phyloP scores from a whole-genome alignment of 2,329 filamentous ascomycete species.

The Apiospora hydei region DNA sequence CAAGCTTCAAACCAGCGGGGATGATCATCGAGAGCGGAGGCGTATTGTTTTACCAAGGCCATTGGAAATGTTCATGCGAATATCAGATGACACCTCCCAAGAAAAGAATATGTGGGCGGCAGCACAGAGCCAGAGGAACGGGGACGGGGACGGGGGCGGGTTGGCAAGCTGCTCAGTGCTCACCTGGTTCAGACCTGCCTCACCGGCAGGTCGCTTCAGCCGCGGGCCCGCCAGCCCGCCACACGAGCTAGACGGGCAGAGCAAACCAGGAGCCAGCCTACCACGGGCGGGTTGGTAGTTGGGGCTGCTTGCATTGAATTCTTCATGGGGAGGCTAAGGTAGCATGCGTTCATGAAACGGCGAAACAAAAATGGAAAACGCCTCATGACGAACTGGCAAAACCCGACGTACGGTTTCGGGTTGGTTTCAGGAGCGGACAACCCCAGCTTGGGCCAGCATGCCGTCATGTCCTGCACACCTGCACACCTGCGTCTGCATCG shows the following conservation, averaged over 20 bases:
- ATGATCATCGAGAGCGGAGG: slow-evolving; percentile 6
- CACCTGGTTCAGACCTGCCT: neutral
- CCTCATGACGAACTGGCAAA: slow-evolving; percentile 20
- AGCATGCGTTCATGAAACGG: slow-evolving; percentile 14
- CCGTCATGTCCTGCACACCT: slow-evolving; percentile 1
- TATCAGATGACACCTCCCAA: slow-evolving; percentile 21
- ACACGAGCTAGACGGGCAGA: too few species aligned
- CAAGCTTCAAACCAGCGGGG: slow-evolving; percentile 16
- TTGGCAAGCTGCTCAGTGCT: neutral
- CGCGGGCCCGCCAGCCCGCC: neutral
- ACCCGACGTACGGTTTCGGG: neutral
- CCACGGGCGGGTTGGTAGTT: neutral
- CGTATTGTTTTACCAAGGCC: slow-evolving; percentile 15
- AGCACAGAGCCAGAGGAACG: neutral
- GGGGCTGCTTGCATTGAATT: neutral
- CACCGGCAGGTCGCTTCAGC: neutral
- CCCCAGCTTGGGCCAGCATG: slow-evolving; percentile 14
- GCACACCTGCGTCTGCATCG: neutral
- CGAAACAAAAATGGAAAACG: slow-evolving; percentile 20
- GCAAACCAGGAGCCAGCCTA: neutral
- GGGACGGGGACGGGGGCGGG: too few species aligned
- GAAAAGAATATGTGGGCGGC: neutral
- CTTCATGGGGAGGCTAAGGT: neutral
- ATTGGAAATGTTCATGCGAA: slow-evolving; percentile 1
- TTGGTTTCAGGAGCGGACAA: slow-evolving; percentile 2